Evolutionary conservation across 2,329 filamentous ascomycete species (phyloP), one percentile per base, ranked within the genome.

Genomic region (Ophiostoma populinum): DNA sequence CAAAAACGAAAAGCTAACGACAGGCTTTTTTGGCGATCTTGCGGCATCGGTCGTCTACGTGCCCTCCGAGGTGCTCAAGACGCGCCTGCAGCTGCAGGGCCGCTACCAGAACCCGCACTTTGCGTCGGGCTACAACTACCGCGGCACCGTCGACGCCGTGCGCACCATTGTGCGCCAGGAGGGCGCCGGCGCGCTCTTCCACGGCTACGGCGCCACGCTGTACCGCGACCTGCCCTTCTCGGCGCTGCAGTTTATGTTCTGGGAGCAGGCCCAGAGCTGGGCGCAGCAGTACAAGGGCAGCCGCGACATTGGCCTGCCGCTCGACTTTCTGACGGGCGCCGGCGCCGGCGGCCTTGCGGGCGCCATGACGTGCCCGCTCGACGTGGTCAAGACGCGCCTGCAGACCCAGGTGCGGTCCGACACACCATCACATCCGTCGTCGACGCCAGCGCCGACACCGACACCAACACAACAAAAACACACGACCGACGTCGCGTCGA

Each of bases 1-100:
- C n/a, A n/a, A n/a, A n/a, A n/a, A n/a, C n/a, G n/a, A n/a, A n/a
- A 9, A 9, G 7, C 13, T 30, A n/a, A 31, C 34, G 5, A 3
- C 25, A 86, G 82, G 87, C n/a, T 86, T 95, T 47, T 53, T 94
- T 40, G 90, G 87, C 41, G 90, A 98, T 51, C 65, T 94, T 16
- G 87, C 82, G 29, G 87, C 90, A 1, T 93, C 85, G 0, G 67
- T 93, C 40, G 70, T 94, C 40, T 98, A 98, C 51, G 92, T 98
- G 5, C 92, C 90, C 4, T 93, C 87, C 10, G 92, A 98, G 56
- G 90, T 98, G 5, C 67, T 98, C 46, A 98, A 98, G 56, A 98
- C 90, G n/a, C 75, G 90, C 17, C 63, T 95, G 32, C 90, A 98
- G 52, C 68, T 98, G 6, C 90, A 98, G 55, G 92, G 90, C 34